Evolutionary conservation across 164 flowering plant genomes (phyloP).

Genomic region (Nymphaea thermarum): DNA sequence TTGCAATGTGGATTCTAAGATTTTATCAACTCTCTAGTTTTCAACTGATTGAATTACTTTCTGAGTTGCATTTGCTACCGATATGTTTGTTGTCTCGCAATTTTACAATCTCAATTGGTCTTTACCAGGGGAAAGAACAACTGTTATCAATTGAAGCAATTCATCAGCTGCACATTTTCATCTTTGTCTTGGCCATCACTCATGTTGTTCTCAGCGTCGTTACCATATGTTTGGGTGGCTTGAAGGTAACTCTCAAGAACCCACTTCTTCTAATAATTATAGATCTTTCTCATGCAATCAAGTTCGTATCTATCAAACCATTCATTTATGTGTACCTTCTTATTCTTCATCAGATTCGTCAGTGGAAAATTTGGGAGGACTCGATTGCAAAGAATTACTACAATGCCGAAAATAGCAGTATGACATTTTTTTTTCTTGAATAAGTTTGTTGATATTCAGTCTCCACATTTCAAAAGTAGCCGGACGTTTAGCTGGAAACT

Average conservation of each 20-base stretch:
- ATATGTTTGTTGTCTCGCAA: too few relatives aligned
- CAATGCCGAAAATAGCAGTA: not conserved
- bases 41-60: too few relatives aligned
- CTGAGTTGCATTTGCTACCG: not conserved
- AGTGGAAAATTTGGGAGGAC: not conserved
- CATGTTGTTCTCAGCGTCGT: not conserved
- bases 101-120: too few relatives aligned
- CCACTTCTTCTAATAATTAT: too few relatives aligned
- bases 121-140: not conserved
- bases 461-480: too few relatives aligned
- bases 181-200: not conserved
- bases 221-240: not conserved
- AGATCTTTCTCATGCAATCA: too few relatives aligned
- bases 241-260: not conserved
- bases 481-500: too few relatives aligned
- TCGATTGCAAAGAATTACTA: not conserved
- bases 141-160: not conserved
- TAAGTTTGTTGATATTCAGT: not conserved
- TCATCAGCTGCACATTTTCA: not conserved
- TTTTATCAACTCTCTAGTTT: too few relatives aligned
- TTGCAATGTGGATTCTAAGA: too few relatives aligned
- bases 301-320: too few relatives aligned
- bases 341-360: not conserved
- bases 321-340: too few relatives aligned
- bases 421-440: not conserved